Conservation (phyloP, 495 filamentous ascomycete species). For the Penicillium turbatum region DNA sequence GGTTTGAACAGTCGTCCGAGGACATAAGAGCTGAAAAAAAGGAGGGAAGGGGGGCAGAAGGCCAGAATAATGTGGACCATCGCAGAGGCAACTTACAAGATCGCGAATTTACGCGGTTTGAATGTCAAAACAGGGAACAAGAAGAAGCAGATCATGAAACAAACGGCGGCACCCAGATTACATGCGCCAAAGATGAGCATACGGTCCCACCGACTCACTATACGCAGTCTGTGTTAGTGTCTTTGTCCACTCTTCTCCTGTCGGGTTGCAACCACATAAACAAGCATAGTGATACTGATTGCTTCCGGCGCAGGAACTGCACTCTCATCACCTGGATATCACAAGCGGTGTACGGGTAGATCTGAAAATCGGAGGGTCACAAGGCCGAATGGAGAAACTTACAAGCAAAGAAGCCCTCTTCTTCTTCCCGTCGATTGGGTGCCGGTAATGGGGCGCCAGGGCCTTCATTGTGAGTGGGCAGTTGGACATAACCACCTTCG, state of each 20-base stretch:
- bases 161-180: constrained; percentile 82
- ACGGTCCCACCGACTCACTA: constrained; percentile 97
- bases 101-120: constrained; percentile 88
- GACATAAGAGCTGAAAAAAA: background rate
- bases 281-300: constrained; percentile 24
- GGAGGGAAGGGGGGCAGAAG: background rate
- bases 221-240: constrained; percentile 25
- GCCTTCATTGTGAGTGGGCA: constrained; percentile 73
- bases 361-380: constrained; percentile 25
- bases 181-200: constrained; percentile 87
- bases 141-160: constrained; percentile 89
- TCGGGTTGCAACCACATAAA: constrained; percentile 19
- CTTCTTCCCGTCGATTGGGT: constrained; percentile 80
- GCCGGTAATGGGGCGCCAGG: constrained; percentile 86
- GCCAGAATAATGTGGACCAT: constrained; percentile 3
- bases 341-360: constrained; percentile 13
- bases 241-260: constrained; percentile 8
- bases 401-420: constrained; percentile 94
- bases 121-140: constrained; percentile 75
- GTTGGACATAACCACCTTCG: constrained; percentile 80
- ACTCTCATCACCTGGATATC: constrained; percentile 35
- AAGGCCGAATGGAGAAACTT: constrained; percentile 51
- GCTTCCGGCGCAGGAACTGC: constrained; percentile 41
- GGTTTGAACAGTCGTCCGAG: constrained; percentile 15
- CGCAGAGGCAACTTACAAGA: constrained; percentile 68